Base-by-base conservation (phyloP, 768 basidiomycete genomes). In the Podaxis sp. region DNA sequence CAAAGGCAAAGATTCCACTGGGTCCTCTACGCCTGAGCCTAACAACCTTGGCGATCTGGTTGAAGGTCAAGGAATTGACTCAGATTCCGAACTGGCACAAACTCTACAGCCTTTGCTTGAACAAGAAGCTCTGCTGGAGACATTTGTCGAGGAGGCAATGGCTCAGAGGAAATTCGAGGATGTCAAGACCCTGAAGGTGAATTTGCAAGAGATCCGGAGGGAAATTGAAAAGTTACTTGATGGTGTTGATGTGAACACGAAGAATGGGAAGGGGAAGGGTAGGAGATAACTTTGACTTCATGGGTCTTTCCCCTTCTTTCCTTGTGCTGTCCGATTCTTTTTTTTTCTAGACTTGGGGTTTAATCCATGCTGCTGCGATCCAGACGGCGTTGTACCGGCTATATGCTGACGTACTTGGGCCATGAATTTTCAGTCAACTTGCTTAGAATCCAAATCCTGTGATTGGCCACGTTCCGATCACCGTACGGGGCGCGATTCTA, bases 81-180 rank as follows among this genome's bases (percentile, higher is more conserved):
- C 83, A 0, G 88, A 91, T 65, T 87, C 91, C 2, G 79, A 85
- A 36, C 74, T 93, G 22, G 93, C 94, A 2, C 79, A 84, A 47
- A 76, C 81, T 6, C 76, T 98, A 15, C 95, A 98, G 67, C 95
- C 95, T 2, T 77, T 98, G 12, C 82, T 98, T 15, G 95, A 98
- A 74, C 96, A 98, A 73, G 96, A 99, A 74, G 89, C 90, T 2
- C 81, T 98, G 52, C 81, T 99, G 19, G 92, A 96, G 74, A 82
- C 87, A 1, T 98, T 95, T 69, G 85, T 98, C 7, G 88, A 91
- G 66, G 94, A 98, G 72, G 96, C 96, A 5, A 90, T 88, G 73
- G 83, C 87, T 2, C 89, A 90, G 67, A 81, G 96, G 47, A 98
- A 98, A 75, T 98, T 98, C 66, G 96, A 98, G 74, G 97, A 99